Conservation (phyloP, 352 stramenopile species). For the Salisapilia sapeloensis region DNA sequence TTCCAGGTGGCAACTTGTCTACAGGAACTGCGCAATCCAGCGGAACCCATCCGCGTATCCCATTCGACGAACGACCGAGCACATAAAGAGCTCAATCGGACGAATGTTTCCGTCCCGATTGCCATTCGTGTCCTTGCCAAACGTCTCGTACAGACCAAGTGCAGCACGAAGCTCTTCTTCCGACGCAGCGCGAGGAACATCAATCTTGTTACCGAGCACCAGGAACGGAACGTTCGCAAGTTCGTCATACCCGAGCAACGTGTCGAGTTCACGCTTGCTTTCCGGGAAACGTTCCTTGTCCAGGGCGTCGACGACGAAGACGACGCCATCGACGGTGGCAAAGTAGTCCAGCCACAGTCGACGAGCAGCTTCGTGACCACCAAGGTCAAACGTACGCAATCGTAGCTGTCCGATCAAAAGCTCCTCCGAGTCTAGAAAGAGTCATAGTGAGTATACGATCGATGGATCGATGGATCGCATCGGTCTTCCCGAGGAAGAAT, state of each 20-base stretch:
- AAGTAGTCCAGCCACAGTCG: constrained; percentile 99
- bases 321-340: constrained; percentile 97
- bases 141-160: constrained; percentile 96
- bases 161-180: constrained; percentile 96
- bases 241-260: constrained; percentile 94
- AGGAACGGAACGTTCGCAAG: constrained; percentile 97
- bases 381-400: constrained; percentile 99
- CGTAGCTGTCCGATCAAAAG: constrained; percentile 94
- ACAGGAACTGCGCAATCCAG: constrained; percentile 84
- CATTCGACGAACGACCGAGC: constrained; percentile 97
- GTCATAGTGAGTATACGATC: constrained; percentile 1
- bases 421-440: constrained; percentile 70
- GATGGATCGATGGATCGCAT: too few relatives aligned
- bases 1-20: too few relatives aligned
- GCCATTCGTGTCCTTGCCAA: constrained; percentile 92
- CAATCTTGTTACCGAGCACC: constrained; percentile 99
- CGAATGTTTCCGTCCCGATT: constrained; percentile 83
- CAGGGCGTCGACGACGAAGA: constrained; percentile 98
- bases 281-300: constrained; percentile 98
- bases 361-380: constrained; percentile 95
- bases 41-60: constrained; percentile 94
- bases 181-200: constrained; percentile 92
- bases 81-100: constrained; percentile 99
- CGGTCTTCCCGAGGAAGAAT: too few relatives aligned
- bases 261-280: constrained; percentile 97